Conservation (phyloP, 805 yeast genomes). For the Schwanniomyces polymorphus region DNA sequence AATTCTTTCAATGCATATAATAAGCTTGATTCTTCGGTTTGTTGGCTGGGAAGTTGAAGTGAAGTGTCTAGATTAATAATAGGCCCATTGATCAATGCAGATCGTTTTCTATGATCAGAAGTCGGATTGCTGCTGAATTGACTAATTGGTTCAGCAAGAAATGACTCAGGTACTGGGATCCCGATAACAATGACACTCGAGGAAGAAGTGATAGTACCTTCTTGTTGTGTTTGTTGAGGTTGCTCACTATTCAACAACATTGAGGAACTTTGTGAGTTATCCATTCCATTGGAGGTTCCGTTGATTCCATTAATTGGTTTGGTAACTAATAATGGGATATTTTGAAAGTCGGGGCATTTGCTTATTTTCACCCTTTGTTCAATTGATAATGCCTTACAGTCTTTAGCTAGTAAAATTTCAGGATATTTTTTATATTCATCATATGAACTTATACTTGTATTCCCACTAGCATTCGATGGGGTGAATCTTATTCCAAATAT, state of each 20-base stretch:
- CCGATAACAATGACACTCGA: conserved; percentile 39
- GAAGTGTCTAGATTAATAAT: conserved; percentile 78
- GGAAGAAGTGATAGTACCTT: conserved; percentile 25
- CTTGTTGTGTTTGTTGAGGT: conserved; percentile 11
- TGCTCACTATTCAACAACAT: conserved; percentile 25
- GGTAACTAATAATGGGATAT: conserved; percentile 34
- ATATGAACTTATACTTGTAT: background rate
- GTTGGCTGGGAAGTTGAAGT: conserved; percentile 40
- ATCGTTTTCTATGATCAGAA: conserved; percentile 73
- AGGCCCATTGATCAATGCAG: conserved; percentile 80
- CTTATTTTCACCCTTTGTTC: conserved; percentile 33
- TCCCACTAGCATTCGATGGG: conserved; percentile 10
- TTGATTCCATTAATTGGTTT: conserved; percentile 25
- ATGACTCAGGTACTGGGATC: conserved; percentile 40
- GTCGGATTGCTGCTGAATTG: conserved; percentile 43
- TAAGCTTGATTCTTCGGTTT: conserved; percentile 28
- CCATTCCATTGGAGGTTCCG: conserved; percentile 15
- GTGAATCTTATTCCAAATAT: conserved; percentile 41
- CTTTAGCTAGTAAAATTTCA: conserved; percentile 25
- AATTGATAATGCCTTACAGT: conserved; percentile 30
- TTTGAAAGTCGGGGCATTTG: conserved; percentile 28
- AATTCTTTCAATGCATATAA: conserved; percentile 75
- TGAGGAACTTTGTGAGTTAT: conserved; percentile 35
- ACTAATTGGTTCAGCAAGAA: conserved; percentile 31
- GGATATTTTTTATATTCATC: conserved; percentile 7